Conservation (phyloP, 176 grass and related monocot species). For the Oryza longistaminata region DNA sequence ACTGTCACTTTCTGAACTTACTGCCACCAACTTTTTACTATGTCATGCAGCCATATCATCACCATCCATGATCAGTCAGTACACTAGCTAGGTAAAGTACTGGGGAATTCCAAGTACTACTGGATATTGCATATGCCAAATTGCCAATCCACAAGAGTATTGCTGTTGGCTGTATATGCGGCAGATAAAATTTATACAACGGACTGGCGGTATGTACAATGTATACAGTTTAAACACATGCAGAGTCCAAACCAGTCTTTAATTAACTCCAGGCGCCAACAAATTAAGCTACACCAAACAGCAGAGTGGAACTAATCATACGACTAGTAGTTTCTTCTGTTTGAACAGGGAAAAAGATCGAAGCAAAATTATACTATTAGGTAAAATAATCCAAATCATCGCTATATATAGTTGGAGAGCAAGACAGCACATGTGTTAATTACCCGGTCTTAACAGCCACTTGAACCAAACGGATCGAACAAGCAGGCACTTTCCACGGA, state of each 20-base stretch:
- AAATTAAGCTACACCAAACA: neutral
- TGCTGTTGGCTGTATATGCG: neutral
- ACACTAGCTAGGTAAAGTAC: too few species aligned
- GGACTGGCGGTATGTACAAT: neutral
- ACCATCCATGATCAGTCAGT: too few species aligned
- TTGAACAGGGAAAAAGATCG: neutral
- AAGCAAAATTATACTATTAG: neutral
- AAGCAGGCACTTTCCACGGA: constrained; percentile 7
- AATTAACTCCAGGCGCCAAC: neutral
- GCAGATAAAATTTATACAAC: neutral
- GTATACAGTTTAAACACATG: neutral
- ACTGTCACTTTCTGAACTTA: neutral
- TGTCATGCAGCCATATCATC: too few species aligned
- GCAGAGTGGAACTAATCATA: neutral
- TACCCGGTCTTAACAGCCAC: neutral
- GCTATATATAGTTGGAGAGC: neutral
- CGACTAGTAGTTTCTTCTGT: neutral
- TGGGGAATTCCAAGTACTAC: too few species aligned
- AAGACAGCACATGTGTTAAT: constrained; percentile 7
- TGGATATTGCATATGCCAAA: too few species aligned
- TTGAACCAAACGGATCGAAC: neutral
- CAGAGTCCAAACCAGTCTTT: neutral
- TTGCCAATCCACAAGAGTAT: too few species aligned
- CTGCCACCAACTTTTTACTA: neutral
- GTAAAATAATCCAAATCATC: neutral